Percentiles rank a stretch among this genome's conserved stretches.
These are phyloP conservation scores for Monascus purpureus DNA, from an alignment of 495 filamentous ascomycete species.

Conservation along the genomic window DNA sequence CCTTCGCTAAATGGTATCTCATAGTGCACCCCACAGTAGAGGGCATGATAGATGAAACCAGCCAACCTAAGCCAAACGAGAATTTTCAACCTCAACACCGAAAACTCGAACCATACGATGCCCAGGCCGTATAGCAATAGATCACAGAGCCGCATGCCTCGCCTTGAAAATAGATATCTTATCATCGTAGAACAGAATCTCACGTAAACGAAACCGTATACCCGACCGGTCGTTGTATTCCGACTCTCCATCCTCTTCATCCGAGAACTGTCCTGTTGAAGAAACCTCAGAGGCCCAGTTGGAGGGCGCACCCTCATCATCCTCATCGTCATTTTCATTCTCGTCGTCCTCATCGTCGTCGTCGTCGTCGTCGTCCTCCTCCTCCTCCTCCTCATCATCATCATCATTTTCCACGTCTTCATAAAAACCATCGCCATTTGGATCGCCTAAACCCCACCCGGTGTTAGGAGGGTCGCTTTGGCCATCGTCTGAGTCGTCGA, in stretches of 20 bases:
- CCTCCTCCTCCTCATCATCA: constrained; percentile 34
- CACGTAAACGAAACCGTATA: constrained; percentile 52
- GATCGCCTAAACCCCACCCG: constrained; percentile 2
- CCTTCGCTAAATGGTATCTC: constrained; percentile 2
- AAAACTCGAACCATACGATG: too few species aligned
- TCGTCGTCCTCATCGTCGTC: constrained; percentile 38
- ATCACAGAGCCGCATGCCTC: constrained; percentile 54
- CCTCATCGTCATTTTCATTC: constrained; percentile 33
- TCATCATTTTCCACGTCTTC: constrained; percentile 30
- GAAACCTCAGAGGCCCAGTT: neutral
- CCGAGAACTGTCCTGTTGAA: constrained; percentile 1
- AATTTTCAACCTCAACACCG: too few species aligned
- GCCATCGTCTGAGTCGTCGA: constrained; percentile 20
- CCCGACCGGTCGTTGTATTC: constrained; percentile 16
- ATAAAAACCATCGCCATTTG: constrained; percentile 17
- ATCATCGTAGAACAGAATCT: constrained; percentile 85
- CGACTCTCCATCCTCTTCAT: constrained; percentile 26
- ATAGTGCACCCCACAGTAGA: too few species aligned
- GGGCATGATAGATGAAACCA: too few species aligned
- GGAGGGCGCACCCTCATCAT: constrained; percentile 33
- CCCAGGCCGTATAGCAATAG: too few species aligned
- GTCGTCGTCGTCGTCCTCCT: constrained; percentile 18
- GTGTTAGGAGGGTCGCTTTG: constrained; percentile 30
- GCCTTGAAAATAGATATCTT: constrained; percentile 76
- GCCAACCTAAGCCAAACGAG: too few species aligned